Evolutionary conservation across 2,329 filamentous ascomycete genomes (phyloP).

Genomic region (Tolypocladium album): DNA sequence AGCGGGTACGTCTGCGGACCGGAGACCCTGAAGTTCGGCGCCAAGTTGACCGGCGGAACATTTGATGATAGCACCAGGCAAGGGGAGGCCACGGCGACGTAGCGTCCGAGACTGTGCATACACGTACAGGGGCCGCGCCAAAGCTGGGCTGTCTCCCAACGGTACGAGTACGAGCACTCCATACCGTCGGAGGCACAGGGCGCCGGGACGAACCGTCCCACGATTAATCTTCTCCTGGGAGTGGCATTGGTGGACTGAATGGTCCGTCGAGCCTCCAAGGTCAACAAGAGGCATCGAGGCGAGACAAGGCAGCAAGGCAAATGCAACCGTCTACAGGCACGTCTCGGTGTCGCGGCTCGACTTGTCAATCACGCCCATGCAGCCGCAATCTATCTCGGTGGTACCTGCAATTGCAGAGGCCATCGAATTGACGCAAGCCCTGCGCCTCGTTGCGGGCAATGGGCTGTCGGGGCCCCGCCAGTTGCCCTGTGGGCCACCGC

Average conservation of each 20-base stretch:
- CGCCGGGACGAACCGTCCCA: background rate
- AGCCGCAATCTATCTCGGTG: slow-evolving; percentile 1
- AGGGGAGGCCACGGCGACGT: background rate
- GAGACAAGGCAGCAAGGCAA: background rate
- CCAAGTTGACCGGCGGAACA: background rate
- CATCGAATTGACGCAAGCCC: slow-evolving; percentile 1
- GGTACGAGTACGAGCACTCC: too few relatives aligned
- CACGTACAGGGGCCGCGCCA: background rate
- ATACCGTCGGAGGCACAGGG: background rate
- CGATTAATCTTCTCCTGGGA: background rate
- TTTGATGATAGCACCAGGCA: background rate
- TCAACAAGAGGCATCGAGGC: background rate
- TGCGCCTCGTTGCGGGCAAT: slow-evolving; percentile 1
- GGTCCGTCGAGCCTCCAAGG: background rate
- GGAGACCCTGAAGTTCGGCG: background rate
- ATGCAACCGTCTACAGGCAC: background rate
- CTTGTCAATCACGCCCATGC: background rate
- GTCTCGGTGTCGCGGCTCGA: background rate
- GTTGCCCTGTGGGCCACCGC: slow-evolving; percentile 5
- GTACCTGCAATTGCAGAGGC: background rate
- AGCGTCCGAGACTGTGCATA: background rate
- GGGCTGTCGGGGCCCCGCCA: slow-evolving; percentile 1
- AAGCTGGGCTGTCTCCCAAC: background rate
- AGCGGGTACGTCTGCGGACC: background rate
- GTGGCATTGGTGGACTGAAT: background rate